Percentiles rank a stretch among this genome's conserved stretches.
Conservation (phyloP, 106 monocot genomes). For the Phalaenopsis equestris region DNA sequence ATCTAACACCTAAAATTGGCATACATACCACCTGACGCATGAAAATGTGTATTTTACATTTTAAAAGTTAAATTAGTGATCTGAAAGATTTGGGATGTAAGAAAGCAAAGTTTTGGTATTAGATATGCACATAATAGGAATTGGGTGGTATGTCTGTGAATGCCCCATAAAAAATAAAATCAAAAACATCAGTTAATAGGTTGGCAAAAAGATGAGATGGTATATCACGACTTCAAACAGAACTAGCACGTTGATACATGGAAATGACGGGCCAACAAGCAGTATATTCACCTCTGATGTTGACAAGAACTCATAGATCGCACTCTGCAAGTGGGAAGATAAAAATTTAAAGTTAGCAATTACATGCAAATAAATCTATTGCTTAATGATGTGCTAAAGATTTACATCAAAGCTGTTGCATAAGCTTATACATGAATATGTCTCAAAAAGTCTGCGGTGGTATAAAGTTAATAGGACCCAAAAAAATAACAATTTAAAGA, state of each 20-base stretch:
- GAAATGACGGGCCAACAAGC: not conserved
- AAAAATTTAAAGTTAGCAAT: slow-evolving; percentile 1
- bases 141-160: no score
- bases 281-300: slow-evolving; percentile 41
- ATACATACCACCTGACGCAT: no score
- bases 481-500: not conserved
- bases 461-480: not conserved
- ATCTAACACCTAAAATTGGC: no score
- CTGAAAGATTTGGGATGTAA: no score
- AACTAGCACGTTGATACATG: slow-evolving; percentile 1
- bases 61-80: no score
- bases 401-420: not conserved
- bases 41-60: no score
- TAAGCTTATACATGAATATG: not conserved
- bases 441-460: not conserved
- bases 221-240: slow-evolving; percentile 4
- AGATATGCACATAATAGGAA: no score
- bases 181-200: not conserved
- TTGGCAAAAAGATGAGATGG: not conserved
- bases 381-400: not conserved
- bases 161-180: not conserved
- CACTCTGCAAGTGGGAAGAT: slow-evolving; percentile 40
- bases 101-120: no score
- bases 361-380: not conserved
- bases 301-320: slow-evolving; percentile 54